Evolutionary conservation across 768 basidiomycete species (phyloP).

Genomic region (Phylloporus scabripes): DNA sequence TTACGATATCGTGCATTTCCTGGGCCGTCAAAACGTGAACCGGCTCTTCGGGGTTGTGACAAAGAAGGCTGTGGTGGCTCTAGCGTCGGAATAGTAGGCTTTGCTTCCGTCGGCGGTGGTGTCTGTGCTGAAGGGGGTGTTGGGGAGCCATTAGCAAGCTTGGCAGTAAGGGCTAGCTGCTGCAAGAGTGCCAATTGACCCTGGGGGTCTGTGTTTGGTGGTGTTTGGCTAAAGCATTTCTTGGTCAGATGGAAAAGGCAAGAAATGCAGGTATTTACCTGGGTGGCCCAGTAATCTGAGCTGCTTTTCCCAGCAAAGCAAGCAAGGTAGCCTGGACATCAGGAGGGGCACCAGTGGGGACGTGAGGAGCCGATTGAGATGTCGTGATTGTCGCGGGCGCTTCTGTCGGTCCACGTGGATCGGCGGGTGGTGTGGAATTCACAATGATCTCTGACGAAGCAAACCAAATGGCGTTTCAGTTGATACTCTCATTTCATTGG

Average conservation of each 20-base stretch:
- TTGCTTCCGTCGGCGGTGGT: conserved; percentile 20
- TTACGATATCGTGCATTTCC: conserved; percentile 35
- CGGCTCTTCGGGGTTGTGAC: not conserved
- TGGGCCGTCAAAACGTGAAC: conserved; percentile 29
- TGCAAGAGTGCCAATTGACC: conserved; percentile 69
- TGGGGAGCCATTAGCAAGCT: conserved; percentile 30
- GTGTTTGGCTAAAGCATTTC: conserved; percentile 50
- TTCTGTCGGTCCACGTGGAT: conserved; percentile 35
- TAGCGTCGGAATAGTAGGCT: conserved; percentile 1
- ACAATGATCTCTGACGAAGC: conserved; percentile 52
- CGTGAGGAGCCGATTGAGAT: conserved; percentile 24
- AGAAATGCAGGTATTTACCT: conserved; percentile 21
- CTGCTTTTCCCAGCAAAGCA: conserved; percentile 66
- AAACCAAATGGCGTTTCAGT: conserved; percentile 56
- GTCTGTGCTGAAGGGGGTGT: conserved; percentile 23
- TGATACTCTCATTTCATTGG: conserved; percentile 51
- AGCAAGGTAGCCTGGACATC: conserved; percentile 60
- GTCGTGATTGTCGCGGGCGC: conserved; percentile 25
- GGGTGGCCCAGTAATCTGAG: conserved; percentile 39
- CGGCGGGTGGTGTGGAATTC: conserved; percentile 33
- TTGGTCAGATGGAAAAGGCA: not conserved
- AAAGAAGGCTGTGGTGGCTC: conserved; percentile 20
- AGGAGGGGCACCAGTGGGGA: conserved; percentile 19
- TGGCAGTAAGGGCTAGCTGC: conserved; percentile 65
- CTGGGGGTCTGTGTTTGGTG: conserved; percentile 47